These are phyloP conservation scores for Boeremia exigua DNA, from an alignment of 2,329 filamentous ascomycete species.

Conservation along the genomic window DNA sequence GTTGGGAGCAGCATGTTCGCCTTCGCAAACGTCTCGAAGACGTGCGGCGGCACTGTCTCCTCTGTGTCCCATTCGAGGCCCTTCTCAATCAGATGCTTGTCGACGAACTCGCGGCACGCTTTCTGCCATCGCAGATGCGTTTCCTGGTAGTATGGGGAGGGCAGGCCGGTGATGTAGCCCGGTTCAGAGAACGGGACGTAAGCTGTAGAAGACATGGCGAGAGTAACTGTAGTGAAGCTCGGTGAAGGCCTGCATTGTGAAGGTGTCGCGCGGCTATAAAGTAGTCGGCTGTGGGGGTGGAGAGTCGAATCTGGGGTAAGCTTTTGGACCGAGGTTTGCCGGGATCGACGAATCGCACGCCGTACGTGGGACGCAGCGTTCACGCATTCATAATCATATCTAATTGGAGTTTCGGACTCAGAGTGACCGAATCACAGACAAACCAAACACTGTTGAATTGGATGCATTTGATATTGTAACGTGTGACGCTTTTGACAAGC, in stretches of 20 bases:
- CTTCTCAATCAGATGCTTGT: slow-evolving; percentile 66
- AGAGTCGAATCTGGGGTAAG: slow-evolving; percentile 10
- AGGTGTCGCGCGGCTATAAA: background rate
- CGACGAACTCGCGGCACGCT: slow-evolving; percentile 69
- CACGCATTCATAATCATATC: background rate
- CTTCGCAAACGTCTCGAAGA: slow-evolving; percentile 69
- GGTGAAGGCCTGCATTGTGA: background rate
- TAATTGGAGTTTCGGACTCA: background rate
- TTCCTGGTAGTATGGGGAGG: slow-evolving; percentile 73
- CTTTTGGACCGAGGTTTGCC: slow-evolving; percentile 17
- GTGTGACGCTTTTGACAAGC: too few relatives aligned
- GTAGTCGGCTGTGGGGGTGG: slow-evolving; percentile 7
- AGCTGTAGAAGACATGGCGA: slow-evolving; percentile 39
- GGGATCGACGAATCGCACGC: background rate
- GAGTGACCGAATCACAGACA: too few relatives aligned
- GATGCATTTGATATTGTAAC: too few relatives aligned
- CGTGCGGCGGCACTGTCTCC: slow-evolving; percentile 67
- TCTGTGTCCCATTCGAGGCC: slow-evolving; percentile 73
- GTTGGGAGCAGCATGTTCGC: slow-evolving; percentile 74
- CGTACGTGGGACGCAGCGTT: background rate
- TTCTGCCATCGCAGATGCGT: slow-evolving; percentile 72
- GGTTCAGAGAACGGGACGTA: slow-evolving; percentile 74
- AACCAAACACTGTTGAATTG: too few relatives aligned
- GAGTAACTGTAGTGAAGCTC: background rate
- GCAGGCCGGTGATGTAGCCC: slow-evolving; percentile 71